A percentile compares a stretch with the other conserved stretches of the same genome.
phyloP scores from a whole-genome alignment of 306 rosid genomes.

The Prinsepia uniflora region DNA sequence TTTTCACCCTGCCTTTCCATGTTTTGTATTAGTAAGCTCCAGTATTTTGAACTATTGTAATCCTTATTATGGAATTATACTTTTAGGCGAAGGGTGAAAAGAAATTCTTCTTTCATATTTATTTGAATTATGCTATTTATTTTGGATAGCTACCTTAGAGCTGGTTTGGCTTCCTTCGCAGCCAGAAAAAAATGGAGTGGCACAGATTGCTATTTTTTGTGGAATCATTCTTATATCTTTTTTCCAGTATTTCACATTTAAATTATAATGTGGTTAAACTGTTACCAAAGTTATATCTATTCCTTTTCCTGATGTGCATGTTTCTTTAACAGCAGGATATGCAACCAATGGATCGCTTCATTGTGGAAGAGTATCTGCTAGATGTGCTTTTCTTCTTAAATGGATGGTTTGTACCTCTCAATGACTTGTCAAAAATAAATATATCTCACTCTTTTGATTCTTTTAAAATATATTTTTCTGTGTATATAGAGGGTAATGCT shows the following conservation, averaged over 20 bases:
- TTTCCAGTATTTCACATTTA: too few relatives aligned
- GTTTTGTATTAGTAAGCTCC: too few relatives aligned
- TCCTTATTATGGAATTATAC: neutral
- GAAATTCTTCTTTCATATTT: neutral
- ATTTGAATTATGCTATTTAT: too few relatives aligned
- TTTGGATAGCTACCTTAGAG: too few relatives aligned
- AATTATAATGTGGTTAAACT: too few relatives aligned
- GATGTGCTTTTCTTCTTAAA: slow-evolving; percentile 94
- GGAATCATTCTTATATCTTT: too few relatives aligned
- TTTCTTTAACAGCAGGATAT: slow-evolving; percentile 51
- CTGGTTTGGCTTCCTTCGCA: too few relatives aligned
- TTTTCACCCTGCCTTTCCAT: too few relatives aligned
- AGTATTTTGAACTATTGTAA: neutral
- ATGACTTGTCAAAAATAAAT: slow-evolving; percentile 4
- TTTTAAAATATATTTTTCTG: neutral
- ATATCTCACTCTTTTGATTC: neutral
- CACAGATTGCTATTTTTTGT: too few relatives aligned
- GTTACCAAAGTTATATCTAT: neutral
- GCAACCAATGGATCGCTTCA: slow-evolving; percentile 85
- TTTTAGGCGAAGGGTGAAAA: neutral
- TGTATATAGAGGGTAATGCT: too few relatives aligned
- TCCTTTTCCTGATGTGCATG: slow-evolving; percentile 5
- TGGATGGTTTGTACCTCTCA: slow-evolving; percentile 79
- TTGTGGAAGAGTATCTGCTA: slow-evolving; percentile 93
- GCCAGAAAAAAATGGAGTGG: too few relatives aligned